phyloP scores from a whole-genome alignment of 2,329 filamentous ascomycete genomes.

The Penicillium sp. region DNA sequence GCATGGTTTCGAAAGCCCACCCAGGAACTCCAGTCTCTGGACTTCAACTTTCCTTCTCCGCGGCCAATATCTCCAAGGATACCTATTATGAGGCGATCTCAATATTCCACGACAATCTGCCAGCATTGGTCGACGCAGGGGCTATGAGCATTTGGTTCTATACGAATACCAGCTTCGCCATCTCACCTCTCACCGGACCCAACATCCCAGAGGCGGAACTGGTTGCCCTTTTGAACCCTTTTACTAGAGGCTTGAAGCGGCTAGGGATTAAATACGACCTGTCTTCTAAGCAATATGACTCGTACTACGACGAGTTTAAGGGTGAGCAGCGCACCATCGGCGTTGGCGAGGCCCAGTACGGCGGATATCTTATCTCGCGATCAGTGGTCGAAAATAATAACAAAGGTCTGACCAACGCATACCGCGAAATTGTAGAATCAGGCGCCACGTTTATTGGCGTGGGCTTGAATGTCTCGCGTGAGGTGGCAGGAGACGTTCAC shows the following conservation, averaged over 20 bases:
- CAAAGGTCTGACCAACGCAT: conserved; percentile 27
- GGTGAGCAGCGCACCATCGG: conserved; percentile 28
- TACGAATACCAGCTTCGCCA: conserved; percentile 47
- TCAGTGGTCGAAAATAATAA: conserved; percentile 32
- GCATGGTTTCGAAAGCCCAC: conserved; percentile 52
- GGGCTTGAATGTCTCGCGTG: conserved; percentile 36
- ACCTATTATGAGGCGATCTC: conserved; percentile 49
- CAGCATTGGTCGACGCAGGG: conserved; percentile 49
- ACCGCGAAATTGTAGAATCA: conserved; percentile 32
- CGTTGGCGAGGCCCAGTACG: conserved; percentile 39
- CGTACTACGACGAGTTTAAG: conserved; percentile 32
- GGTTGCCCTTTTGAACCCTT: conserved; percentile 44
- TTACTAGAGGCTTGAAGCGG: conserved; percentile 38
- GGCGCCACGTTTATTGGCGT: conserved; percentile 36
- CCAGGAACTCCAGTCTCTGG: conserved; percentile 43
- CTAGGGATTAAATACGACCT: conserved; percentile 32
- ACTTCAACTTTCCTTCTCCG: conserved; percentile 43
- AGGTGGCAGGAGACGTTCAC: conserved; percentile 37
- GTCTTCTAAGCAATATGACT: conserved; percentile 27
- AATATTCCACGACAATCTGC: conserved; percentile 46
- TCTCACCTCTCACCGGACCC: conserved; percentile 48
- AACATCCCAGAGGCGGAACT: conserved; percentile 44
- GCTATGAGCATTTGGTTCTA: conserved; percentile 49
- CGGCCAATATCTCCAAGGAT: conserved; percentile 34
- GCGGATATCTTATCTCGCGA: conserved; percentile 35